A percentile compares a stretch with the other conserved stretches of the same genome.
These are phyloP conservation scores for Fagopyrum tataricum DNA, from an alignment of 148 eudicot genomes.

Conservation along the genomic window DNA sequence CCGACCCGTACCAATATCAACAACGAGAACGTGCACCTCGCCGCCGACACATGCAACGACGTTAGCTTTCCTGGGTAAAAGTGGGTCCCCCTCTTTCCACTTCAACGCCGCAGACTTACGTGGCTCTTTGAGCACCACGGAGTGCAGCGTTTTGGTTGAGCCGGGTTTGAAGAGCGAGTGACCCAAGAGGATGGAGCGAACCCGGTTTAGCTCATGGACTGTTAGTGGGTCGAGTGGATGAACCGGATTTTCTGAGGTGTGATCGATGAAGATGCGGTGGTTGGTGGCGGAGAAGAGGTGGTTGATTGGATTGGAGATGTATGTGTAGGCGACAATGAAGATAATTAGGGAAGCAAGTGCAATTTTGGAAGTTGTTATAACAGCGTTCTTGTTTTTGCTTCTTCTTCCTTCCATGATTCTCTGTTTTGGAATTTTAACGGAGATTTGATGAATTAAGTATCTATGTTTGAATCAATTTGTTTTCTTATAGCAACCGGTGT, in stretches of 20 bases:
- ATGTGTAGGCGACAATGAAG: neutral
- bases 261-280: constrained; percentile 15
- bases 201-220: constrained; percentile 46
- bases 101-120: constrained; percentile 39
- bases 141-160: constrained; percentile 47
- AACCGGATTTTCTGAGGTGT: constrained; percentile 40
- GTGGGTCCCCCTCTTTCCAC: constrained; percentile 59
- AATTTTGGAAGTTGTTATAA: neutral
- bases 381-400: neutral
- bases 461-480: no score
- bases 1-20: constrained; percentile 38
- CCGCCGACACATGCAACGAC: constrained; percentile 68
- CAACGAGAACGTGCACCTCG: constrained; percentile 36
- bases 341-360: neutral
- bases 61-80: constrained; percentile 56
- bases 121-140: constrained; percentile 63
- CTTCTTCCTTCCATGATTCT: neutral
- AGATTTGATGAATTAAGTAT: no score
- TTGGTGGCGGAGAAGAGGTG: constrained; percentile 18
- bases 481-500: no score
- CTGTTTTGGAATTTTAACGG: no score
- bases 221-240: constrained; percentile 92
- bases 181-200: constrained; percentile 35
- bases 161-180: constrained; percentile 38
- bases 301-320: constrained; percentile 17